Evolutionary conservation across 495 filamentous ascomycete genomes (phyloP).

Genomic region (Lasiosphaeris hirsuta): DNA sequence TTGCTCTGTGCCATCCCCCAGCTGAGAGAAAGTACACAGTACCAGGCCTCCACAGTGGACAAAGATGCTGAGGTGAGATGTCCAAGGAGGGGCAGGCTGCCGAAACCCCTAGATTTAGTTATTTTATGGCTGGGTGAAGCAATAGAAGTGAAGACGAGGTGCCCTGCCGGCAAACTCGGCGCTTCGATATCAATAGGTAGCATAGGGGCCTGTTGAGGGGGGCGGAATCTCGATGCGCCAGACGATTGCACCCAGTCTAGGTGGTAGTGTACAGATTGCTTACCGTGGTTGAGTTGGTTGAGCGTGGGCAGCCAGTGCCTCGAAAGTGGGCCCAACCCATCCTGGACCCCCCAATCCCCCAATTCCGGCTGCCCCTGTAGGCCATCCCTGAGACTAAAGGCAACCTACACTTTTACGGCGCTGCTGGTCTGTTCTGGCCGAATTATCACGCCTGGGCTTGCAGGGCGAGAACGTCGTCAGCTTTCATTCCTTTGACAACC

Average conservation of each 20-base stretch:
- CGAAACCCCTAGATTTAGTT: background rate
- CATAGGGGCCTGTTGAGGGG: background rate
- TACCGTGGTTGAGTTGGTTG: background rate
- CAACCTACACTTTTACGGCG: conserved; percentile 7
- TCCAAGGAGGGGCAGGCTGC: background rate
- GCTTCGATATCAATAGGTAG: too few species aligned
- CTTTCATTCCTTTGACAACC: conserved; percentile 6
- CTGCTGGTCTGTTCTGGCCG: conserved; percentile 10
- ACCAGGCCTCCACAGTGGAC: background rate
- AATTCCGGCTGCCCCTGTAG: conserved; percentile 3
- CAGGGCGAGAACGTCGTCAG: conserved; percentile 6
- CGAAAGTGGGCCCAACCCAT: conserved; percentile 5
- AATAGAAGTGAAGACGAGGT: background rate
- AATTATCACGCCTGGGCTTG: conserved; percentile 13
- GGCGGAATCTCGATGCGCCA: background rate
- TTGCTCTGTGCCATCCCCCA: conserved; percentile 6
- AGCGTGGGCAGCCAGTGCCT: conserved; percentile 1
- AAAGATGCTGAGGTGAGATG: background rate
- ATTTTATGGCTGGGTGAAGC: background rate
- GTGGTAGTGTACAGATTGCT: conserved; percentile 6
- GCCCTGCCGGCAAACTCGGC: background rate
- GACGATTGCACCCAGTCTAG: background rate
- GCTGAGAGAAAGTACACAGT: background rate
- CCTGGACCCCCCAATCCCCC: background rate
- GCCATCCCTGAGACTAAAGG: conserved; percentile 10